Base-by-base conservation (phyloP, 768 basidiomycete species). In the Pseudohyphozyma bogoriensis region DNA sequence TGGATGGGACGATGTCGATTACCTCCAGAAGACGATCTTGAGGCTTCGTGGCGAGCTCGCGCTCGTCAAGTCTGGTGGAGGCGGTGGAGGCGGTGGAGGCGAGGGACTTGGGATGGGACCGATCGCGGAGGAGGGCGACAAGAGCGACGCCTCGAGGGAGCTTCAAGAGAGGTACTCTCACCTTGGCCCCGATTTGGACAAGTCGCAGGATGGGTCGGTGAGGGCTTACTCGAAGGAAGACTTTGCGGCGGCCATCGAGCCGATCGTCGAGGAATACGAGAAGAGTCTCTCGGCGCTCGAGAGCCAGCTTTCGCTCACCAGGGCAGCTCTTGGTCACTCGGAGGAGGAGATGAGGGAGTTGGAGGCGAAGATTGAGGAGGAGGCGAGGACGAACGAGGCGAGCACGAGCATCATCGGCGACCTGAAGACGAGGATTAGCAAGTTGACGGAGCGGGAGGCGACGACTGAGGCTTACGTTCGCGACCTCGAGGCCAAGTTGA, bases 181-280 rank as follows among this genome's bases (percentile, higher is more conserved):
- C 47, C 70, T 89, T 89, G 90, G 87, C 3, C 85, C 90, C 72
- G 89, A 90, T 70, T 81, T 92, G 40, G 86, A 86, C 15, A 63
- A 57, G 16, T 61, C 64, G 8, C 80, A 87, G 55, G n/a, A n/a
- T n/a, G n/a, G 87, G 70, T 81, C 78, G 71, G 83, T 85, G 42
- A 68, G 72, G 87, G 64, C 63, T 1, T 58, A 68, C 39, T 68
- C 70, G 26, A 58, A 70, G 13, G 70, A 67, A 36, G 68, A 71
- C 35, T 78, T 77, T 59, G 73, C 51, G 24, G 39, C 36, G 18
- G 73, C 74, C 28, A 92, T 97, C 26, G 92, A 90, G 20, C 93
- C 93, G 3, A 91, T 99, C 68, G 95, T 99, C 54, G 88, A 95
- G 75, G 91, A 96, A 76, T 99, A 99, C 74, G 93, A 99, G 78